Conservation (phyloP, 2,329 filamentous ascomycete genomes). For the Leptographium lundbergii region DNA sequence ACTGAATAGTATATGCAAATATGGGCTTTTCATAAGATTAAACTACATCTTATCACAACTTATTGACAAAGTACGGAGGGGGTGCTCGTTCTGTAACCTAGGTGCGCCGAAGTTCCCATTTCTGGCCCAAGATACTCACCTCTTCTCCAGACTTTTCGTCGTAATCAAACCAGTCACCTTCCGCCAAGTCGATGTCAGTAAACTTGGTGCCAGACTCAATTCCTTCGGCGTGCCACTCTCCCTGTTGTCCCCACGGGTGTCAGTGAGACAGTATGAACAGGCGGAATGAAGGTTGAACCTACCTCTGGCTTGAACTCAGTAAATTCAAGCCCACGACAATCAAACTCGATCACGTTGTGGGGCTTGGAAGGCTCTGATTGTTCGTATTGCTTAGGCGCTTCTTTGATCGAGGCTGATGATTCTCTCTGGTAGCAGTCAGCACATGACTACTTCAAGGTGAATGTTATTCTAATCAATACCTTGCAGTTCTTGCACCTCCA, state of each 20-base stretch:
- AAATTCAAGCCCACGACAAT: slow-evolving; percentile 90
- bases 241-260: slow-evolving; percentile 33
- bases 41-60: background rate
- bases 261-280: background rate
- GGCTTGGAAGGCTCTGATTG: slow-evolving; percentile 59
- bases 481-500: slow-evolving; percentile 99
- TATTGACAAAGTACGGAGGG: background rate
- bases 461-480: slow-evolving; percentile 36
- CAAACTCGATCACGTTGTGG: slow-evolving; percentile 76
- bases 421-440: slow-evolving; percentile 44
- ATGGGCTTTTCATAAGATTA: background rate
- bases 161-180: slow-evolving; percentile 97
- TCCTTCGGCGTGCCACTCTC: slow-evolving; percentile 81
- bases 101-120: slow-evolving; percentile 70
- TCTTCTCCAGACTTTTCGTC: slow-evolving; percentile 88
- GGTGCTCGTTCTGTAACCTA: slow-evolving; percentile 22
- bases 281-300: background rate
- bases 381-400: slow-evolving; percentile 58
- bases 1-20: no score
- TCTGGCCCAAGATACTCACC: slow-evolving; percentile 81
- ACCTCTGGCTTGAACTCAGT: slow-evolving; percentile 84
- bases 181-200: slow-evolving; percentile 63
- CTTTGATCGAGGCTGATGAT: slow-evolving; percentile 73
- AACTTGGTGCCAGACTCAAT: slow-evolving; percentile 74
- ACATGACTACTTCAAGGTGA: background rate